These are phyloP conservation scores for Dacryopinax primogenitus DNA, from an alignment of 768 basidiomycete species.

Conservation along the genomic window DNA sequence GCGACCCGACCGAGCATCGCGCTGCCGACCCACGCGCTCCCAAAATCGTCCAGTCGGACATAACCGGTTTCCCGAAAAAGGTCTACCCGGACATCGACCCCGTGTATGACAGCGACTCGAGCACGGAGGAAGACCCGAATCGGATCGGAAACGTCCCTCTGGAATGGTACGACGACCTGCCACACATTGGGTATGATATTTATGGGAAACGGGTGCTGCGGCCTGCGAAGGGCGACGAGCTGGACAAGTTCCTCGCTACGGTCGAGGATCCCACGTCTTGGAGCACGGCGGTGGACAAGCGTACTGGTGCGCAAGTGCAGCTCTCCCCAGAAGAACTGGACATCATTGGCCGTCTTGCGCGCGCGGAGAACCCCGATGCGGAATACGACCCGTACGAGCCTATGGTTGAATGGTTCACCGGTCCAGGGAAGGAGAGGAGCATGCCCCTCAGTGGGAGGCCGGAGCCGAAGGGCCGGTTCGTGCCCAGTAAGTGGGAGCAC, in stretches of 20 bases:
- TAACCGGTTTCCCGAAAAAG: constrained; percentile 72
- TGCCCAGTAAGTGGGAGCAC: constrained; percentile 99
- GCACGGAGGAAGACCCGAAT: constrained; percentile 91
- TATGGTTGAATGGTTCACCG: constrained; percentile 93
- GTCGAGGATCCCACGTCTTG: constrained; percentile 86
- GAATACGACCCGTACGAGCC: constrained; percentile 86
- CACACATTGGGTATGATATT: constrained; percentile 95
- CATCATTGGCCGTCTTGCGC: constrained; percentile 81
- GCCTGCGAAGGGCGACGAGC: constrained; percentile 87
- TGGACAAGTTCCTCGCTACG: constrained; percentile 90
- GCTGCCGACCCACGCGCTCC: constrained; percentile 40
- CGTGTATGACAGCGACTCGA: constrained; percentile 82
- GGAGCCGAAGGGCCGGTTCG: constrained; percentile 91
- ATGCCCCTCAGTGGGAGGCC: constrained; percentile 88
- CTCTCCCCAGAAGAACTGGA: constrained; percentile 85
- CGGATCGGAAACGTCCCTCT: constrained; percentile 88
- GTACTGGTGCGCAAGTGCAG: constrained; percentile 69
- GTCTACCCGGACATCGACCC: constrained; percentile 83
- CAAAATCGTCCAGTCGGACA: constrained; percentile 57
- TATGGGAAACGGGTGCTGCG: constrained; percentile 88
- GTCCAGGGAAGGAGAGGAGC: constrained; percentile 82
- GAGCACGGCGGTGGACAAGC: constrained; percentile 88
- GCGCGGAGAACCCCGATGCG: constrained; percentile 82
- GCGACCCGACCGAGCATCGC: constrained; percentile 14
- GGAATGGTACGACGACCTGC: constrained; percentile 99